Percentiles rank a stretch among this genome's conserved stretches.
phyloP scores from a whole-genome alignment of 108 stramenopile species.

The Conticribra weissflogii region DNA sequence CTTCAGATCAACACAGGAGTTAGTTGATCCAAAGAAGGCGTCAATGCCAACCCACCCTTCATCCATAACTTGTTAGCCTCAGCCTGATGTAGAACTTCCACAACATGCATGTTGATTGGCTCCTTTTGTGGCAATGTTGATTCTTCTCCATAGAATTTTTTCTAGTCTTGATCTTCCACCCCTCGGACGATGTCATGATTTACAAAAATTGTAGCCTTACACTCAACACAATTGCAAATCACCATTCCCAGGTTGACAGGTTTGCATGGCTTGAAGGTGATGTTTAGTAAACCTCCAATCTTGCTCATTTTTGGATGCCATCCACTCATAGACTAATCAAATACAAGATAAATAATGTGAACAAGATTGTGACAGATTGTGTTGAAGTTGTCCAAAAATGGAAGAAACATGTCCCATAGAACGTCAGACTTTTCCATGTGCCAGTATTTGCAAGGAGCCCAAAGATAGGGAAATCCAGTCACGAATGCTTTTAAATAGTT shows the following conservation, averaged over 20 bases:
- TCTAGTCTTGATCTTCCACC: not conserved
- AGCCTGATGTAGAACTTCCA: conserved; percentile 7
- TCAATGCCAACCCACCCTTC: conserved; percentile 20
- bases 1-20: conserved; percentile 11
- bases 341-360: not conserved
- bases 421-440: not conserved
- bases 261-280: conserved; percentile 19
- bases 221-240: conserved; percentile 7
- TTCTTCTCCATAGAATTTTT: conserved; percentile 1
- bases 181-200: conserved; percentile 7
- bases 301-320: conserved; percentile 20
- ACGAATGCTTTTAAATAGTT: conserved; percentile 20
- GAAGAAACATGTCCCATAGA: conserved; percentile 13
- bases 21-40: conserved; percentile 33
- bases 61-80: not conserved
- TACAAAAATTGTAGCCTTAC: conserved; percentile 11
- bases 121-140: conserved; percentile 3
- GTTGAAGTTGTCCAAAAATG: conserved; percentile 9
- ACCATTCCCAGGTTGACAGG: conserved; percentile 12
- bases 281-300: conserved; percentile 20
- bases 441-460: conserved; percentile 16
- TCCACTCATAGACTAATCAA: conserved; percentile 25
- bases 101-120: not conserved
- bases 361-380: not conserved
- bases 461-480: conserved; percentile 16